phyloP scores from a whole-genome alignment of 176 grass and related monocot species.

The Oryza longistaminata region DNA sequence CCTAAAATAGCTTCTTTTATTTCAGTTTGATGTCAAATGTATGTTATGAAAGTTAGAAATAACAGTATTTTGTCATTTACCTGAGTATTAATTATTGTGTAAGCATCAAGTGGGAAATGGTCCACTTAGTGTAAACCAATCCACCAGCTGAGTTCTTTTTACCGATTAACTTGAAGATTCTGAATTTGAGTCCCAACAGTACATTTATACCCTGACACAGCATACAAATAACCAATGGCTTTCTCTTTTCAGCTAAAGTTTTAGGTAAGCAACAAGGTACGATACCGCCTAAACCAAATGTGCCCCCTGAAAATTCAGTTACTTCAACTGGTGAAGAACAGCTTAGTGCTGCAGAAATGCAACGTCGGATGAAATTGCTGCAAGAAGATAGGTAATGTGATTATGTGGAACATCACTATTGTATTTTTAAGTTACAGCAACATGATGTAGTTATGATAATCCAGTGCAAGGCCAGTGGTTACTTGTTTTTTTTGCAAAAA shows the following conservation, averaged over 20 bases:
- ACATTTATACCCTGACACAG: conserved; percentile 12
- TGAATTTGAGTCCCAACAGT: conserved; percentile 13
- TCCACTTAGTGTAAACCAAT: background rate
- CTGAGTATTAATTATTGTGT: background rate
- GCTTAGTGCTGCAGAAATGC: conserved; percentile 74
- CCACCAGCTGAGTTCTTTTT: background rate
- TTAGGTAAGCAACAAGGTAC: conserved; percentile 73
- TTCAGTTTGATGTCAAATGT: background rate
- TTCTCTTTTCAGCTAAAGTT: conserved; percentile 64
- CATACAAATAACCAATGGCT: conserved; percentile 19
- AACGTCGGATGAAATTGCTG: conserved; percentile 80
- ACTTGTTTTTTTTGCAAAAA: background rate
- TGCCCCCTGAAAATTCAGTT: conserved; percentile 56
- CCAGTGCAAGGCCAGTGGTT: background rate
- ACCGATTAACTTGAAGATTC: background rate
- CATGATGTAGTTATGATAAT: background rate
- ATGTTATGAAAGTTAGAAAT: background rate
- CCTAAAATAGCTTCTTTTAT: conserved; percentile 1
- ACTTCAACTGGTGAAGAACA: conserved; percentile 61
- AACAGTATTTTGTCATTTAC: background rate
- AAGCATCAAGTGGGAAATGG: background rate
- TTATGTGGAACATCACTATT: background rate
- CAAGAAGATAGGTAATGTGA: conserved; percentile 81
- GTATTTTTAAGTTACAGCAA: conserved; percentile 1
- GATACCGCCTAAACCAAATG: conserved; percentile 46